Conservation (phyloP, 2,329 filamentous ascomycete genomes). For the Aspergillus awamori region DNA sequence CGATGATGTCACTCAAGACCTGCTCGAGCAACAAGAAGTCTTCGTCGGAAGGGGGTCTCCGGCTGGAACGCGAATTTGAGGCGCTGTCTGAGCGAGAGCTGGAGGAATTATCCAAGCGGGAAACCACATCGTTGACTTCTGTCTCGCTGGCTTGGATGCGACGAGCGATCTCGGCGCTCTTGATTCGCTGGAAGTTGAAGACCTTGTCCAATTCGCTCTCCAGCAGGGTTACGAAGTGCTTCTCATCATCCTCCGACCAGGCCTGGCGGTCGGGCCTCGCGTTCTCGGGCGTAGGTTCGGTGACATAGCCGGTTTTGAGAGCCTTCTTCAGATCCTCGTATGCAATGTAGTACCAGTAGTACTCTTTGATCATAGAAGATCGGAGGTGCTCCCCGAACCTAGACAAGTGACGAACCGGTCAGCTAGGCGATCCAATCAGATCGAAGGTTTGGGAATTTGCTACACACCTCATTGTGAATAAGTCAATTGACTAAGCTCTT, state of each 20-base stretch:
- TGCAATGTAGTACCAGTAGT: slow-evolving; percentile 97
- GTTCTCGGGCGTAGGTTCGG: slow-evolving; percentile 50
- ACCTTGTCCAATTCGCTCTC: slow-evolving; percentile 96
- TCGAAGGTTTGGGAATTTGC: background rate
- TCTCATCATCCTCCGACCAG: slow-evolving; percentile 93
- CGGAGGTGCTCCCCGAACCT: slow-evolving; percentile 96
- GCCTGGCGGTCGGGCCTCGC: slow-evolving; percentile 58
- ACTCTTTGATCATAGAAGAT: slow-evolving; percentile 94
- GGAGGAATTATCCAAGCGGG: slow-evolving; percentile 65
- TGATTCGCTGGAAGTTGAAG: slow-evolving; percentile 95
- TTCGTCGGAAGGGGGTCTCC: slow-evolving; percentile 69
- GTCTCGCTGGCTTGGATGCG: slow-evolving; percentile 85
- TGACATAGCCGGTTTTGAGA: slow-evolving; percentile 73
- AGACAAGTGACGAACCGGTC: slow-evolving; percentile 15
- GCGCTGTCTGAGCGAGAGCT: slow-evolving; percentile 37
- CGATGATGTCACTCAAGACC: slow-evolving; percentile 95
- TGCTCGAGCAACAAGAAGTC: slow-evolving; percentile 94
- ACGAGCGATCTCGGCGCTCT: slow-evolving; percentile 91
- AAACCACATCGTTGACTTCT: slow-evolving; percentile 86
- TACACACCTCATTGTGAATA: slow-evolving; percentile 27
- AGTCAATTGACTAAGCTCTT: background rate
- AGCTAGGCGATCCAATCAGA: slow-evolving; percentile 2
- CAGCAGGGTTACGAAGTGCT: slow-evolving; percentile 80
- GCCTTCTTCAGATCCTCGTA: slow-evolving; percentile 91
- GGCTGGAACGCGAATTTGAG: slow-evolving; percentile 28